Evolutionary conservation across 192 early-diverging fungal species (phyloP), one percentile per base, ranked within the genome.

Genomic region (Cetraspora pellucida): DNA sequence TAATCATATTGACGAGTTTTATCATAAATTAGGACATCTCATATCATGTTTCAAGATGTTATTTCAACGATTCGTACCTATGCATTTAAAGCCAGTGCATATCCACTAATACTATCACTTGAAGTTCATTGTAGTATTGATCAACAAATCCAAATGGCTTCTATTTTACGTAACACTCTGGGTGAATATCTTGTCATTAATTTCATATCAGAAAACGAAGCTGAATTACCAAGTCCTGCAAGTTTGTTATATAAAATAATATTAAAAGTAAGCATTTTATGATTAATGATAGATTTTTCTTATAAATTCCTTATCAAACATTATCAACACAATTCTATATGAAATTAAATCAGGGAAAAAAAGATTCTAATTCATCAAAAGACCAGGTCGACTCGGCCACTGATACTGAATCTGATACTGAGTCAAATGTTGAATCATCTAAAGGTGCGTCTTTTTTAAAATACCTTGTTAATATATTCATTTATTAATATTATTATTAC

Each of bases 71-170:
- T 97, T 43, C 82, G 83, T 13, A 89, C 87, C 75, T 97, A 96
- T 79, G 96, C 94, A 9, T 97, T 97, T 82, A 90, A 89, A 10
- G 87, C 88, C 10, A 90, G 93, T 16, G 86, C 89, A 31, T 96
- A 94, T 64, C 96, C 96, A 7, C 81, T 96, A 23, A 93, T 94
- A 66, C 77, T 97, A 64, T 94, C 93, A 16, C 78, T 97, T 8
- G 96, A 97, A 81, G 89, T 90, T 10, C 93, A 94, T 81, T 97
- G 95, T 78, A 85, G 87, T 43, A 73, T 87, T 27, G 81, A 86
- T 21, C 93, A 94, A 80, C 95, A 97, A 77, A 87, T 78, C 21
- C 79, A 82, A 16, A 93, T 96, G 91, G 95, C 94, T 6, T 77
- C 50, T 11, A 90, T 93, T 45, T 77, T 97, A 71, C 57, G 73